A percentile compares a stretch with the other conserved stretches of the same genome.
phyloP scores from a whole-genome alignment of 2,329 filamentous ascomycete species.

The Didymella lethalis region DNA sequence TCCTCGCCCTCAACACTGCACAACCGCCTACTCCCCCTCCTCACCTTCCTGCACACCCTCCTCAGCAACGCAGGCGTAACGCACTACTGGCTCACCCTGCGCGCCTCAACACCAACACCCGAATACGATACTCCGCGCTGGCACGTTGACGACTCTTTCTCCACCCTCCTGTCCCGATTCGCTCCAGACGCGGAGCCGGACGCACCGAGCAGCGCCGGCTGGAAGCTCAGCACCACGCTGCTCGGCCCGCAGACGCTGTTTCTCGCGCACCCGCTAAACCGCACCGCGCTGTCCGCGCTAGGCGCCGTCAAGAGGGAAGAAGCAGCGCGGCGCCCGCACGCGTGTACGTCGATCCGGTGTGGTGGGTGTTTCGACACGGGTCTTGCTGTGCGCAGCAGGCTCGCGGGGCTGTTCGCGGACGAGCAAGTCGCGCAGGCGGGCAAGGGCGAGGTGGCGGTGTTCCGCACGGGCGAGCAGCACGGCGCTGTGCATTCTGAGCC shows the following conservation, averaged over 20 bases:
- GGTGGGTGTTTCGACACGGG: conserved; percentile 55
- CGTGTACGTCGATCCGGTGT: conserved; percentile 56
- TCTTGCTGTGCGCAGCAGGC: conserved; percentile 50
- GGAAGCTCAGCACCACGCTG: conserved; percentile 60
- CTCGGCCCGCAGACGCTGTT: conserved; percentile 59
- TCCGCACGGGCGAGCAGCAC: conserved; percentile 52
- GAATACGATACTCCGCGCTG: conserved; percentile 58
- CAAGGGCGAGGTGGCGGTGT: conserved; percentile 52
- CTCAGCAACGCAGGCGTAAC: conserved; percentile 48
- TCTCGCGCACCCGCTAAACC: conserved; percentile 23
- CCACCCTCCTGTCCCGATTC: conserved; percentile 15
- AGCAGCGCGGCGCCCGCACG: conserved; percentile 44
- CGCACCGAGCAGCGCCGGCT: conserved; percentile 34
- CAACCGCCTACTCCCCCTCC: conserved; percentile 51
- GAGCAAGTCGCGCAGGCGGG: conserved; percentile 7
- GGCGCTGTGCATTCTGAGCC: conserved; percentile 57
- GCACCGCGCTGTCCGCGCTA: conserved; percentile 47
- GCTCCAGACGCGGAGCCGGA: background rate
- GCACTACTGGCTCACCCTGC: conserved; percentile 60
- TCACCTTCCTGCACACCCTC: conserved; percentile 52
- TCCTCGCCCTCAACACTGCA: conserved; percentile 42
- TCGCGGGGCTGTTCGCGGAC: conserved; percentile 40
- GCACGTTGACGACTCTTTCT: conserved; percentile 62
- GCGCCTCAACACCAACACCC: conserved; percentile 54
- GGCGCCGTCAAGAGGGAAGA: conserved; percentile 31